Percentiles rank a stretch among this genome's conserved stretches.
Evolutionary conservation across 2,329 filamentous ascomycete genomes (phyloP).

Genomic region (Pestalotiopsis sp.): DNA sequence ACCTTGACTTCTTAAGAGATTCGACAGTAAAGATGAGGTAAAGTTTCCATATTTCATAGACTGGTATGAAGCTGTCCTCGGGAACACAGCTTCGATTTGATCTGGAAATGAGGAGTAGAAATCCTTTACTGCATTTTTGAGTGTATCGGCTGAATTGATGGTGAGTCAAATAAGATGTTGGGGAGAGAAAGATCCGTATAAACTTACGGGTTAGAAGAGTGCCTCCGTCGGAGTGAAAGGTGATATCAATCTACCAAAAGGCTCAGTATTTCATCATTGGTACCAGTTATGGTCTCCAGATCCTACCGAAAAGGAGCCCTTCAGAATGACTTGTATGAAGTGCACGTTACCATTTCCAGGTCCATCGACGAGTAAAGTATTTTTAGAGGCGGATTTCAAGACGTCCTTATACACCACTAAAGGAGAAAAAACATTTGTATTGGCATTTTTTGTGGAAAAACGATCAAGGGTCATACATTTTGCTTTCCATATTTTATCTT

Average conservation of each 20-base stretch:
- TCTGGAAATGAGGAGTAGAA: not conserved
- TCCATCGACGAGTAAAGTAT: constrained; percentile 56
- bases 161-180: not conserved
- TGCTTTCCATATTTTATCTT: constrained; percentile 67
- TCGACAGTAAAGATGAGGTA: constrained; percentile 85
- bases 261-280: not conserved
- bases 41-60: constrained; percentile 73
- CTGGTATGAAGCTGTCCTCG: constrained; percentile 73
- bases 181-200: not conserved
- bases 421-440: constrained; percentile 43
- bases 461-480: constrained; percentile 47
- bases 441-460: constrained; percentile 12
- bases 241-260: not conserved
- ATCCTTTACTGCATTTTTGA: not conserved
- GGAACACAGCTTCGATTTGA: constrained; percentile 52
- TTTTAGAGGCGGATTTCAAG: constrained; percentile 60
- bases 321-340: constrained; percentile 66
- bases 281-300: not conserved
- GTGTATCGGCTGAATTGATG: not conserved
- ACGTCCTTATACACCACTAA: constrained; percentile 55
- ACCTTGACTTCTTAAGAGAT: constrained; percentile 85
- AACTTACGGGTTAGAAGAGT: not conserved
- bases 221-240: not conserved
- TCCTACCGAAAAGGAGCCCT: constrained; percentile 53
- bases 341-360: constrained; percentile 64